Evolutionary conservation across 257 asterid species (phyloP).

Genomic region (Avicennia marina): DNA sequence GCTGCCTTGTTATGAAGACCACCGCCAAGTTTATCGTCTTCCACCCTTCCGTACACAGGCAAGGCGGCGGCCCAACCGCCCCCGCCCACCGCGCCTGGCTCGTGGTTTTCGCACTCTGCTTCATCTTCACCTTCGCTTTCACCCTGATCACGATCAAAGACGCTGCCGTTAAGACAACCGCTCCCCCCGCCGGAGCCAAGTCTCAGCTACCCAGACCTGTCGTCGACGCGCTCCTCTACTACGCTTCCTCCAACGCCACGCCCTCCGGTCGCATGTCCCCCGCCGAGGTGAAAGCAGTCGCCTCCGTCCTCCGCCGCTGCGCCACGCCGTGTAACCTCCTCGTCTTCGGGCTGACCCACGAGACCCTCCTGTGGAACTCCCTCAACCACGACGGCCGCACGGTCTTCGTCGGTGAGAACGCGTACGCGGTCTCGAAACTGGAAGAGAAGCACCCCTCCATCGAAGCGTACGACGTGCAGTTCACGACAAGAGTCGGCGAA

Average conservation of each 20-base stretch:
- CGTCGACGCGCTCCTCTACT: slow-evolving; percentile 45
- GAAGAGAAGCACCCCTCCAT: slow-evolving; percentile 54
- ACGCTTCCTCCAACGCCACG: slow-evolving; percentile 32
- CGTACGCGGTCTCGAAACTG: slow-evolving; percentile 37
- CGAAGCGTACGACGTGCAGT: slow-evolving; percentile 77
- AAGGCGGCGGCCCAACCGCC: slow-evolving; percentile 33
- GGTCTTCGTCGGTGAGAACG: slow-evolving; percentile 58
- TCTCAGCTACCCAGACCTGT: slow-evolving; percentile 25
- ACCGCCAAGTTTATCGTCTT: slow-evolving; percentile 56
- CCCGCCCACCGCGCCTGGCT: slow-evolving; percentile 38
- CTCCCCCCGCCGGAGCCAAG: neutral
- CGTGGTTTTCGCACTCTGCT: slow-evolving; percentile 27
- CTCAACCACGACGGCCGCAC: slow-evolving; percentile 77
- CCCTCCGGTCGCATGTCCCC: slow-evolving; percentile 28
- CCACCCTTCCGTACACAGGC: slow-evolving; percentile 52
- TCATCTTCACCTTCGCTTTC: slow-evolving; percentile 38
- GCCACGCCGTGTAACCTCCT: slow-evolving; percentile 69
- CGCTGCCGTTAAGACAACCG: slow-evolving; percentile 5
- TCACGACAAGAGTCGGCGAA: slow-evolving; percentile 61
- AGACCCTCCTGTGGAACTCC: slow-evolving; percentile 68
- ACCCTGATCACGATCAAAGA: slow-evolving; percentile 38
- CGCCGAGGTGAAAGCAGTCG: slow-evolving; percentile 34
- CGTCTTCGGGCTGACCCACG: slow-evolving; percentile 75
- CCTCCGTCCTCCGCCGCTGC: slow-evolving; percentile 39
- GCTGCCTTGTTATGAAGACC: slow-evolving; percentile 44